A percentile compares a stretch with the other conserved stretches of the same genome.
These are phyloP conservation scores for Leptoxyphium fumago DNA, from an alignment of 2,329 filamentous ascomycete species.

Conservation along the genomic window DNA sequence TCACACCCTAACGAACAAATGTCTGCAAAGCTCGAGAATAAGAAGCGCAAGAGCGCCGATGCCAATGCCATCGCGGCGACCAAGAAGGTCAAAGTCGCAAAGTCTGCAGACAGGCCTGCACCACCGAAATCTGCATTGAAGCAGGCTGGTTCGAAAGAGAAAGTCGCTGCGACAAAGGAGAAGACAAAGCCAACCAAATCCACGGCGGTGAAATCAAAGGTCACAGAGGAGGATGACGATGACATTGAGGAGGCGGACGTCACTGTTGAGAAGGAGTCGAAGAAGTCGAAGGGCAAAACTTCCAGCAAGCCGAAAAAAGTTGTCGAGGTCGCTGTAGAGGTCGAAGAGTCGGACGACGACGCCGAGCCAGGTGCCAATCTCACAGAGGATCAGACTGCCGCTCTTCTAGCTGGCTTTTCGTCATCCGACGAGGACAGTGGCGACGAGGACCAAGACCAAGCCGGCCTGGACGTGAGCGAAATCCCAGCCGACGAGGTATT, in stretches of 20 bases:
- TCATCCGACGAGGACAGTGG: conserved; percentile 26
- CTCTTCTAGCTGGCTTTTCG: conserved; percentile 36
- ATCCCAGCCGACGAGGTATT: conserved; percentile 19
- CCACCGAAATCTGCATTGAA: conserved; percentile 20
- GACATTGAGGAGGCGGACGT: not conserved
- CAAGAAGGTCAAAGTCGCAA: conserved; percentile 21
- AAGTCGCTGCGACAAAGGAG: conserved; percentile 1
- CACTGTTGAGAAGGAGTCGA: conserved; percentile 24
- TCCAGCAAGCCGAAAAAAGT: not conserved
- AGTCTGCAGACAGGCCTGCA: conserved; percentile 15
- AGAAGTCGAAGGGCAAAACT: conserved; percentile 17
- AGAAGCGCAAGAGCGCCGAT: conserved; percentile 24
- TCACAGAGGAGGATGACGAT: not conserved
- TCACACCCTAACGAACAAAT: conserved; percentile 6
- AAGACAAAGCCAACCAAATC: conserved; percentile 3
- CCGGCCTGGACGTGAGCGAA: conserved; percentile 22
- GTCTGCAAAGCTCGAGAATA: conserved; percentile 15
- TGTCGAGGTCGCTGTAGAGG: conserved; percentile 1
- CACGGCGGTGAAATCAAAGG: conserved; percentile 5
- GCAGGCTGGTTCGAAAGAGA: conserved; percentile 8
- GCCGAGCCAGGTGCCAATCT: conserved; percentile 19
- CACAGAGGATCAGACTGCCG: conserved; percentile 34
- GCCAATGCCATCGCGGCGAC: conserved; percentile 11
- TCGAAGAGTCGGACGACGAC: conserved; percentile 1
- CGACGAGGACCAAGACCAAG: conserved; percentile 24